Conservation (phyloP, 331 rosid species). For the Arachis monticola region DNA sequence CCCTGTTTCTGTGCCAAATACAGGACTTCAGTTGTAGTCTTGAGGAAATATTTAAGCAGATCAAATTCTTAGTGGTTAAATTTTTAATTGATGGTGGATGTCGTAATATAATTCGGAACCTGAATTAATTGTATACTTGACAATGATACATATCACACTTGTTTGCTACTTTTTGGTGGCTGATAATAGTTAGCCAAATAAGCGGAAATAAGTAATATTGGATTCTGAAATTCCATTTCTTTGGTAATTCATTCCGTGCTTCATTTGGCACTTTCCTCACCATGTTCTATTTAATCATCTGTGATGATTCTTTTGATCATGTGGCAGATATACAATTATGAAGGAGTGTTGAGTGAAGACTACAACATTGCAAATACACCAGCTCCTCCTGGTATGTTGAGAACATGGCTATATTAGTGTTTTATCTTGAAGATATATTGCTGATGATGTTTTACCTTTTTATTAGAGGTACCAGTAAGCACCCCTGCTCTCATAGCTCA, state of each 20-base stretch:
- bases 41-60: not conserved
- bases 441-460: slow-evolving; percentile 23
- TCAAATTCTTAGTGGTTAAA: slow-evolving; percentile 18
- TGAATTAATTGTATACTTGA: slow-evolving; percentile 3
- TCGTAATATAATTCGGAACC: slow-evolving; percentile 20
- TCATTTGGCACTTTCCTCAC: slow-evolving; percentile 19
- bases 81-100: slow-evolving; percentile 15
- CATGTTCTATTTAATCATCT: slow-evolving; percentile 34
- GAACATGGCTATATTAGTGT: slow-evolving; percentile 22
- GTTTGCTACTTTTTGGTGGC: not conserved
- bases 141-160: slow-evolving; percentile 1
- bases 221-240: not conserved
- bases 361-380: slow-evolving; percentile 95
- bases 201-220: not conserved
- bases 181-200: not conserved
- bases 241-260: slow-evolving; percentile 15
- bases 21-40: not conserved
- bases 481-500: slow-evolving; percentile 55
- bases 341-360: slow-evolving; percentile 79
- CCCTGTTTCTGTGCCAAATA: slow-evolving; percentile 5
- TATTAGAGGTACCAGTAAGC: slow-evolving; percentile 54
- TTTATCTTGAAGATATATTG: slow-evolving; percentile 31
- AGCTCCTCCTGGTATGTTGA: slow-evolving; percentile 78
- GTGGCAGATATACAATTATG: slow-evolving; percentile 87
- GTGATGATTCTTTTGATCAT: slow-evolving; percentile 24